Percentiles rank a stretch among this genome's conserved stretches.
These are phyloP conservation scores for Neurospora cerealis DNA, from an alignment of 495 filamentous ascomycete species.

Conservation along the genomic window DNA sequence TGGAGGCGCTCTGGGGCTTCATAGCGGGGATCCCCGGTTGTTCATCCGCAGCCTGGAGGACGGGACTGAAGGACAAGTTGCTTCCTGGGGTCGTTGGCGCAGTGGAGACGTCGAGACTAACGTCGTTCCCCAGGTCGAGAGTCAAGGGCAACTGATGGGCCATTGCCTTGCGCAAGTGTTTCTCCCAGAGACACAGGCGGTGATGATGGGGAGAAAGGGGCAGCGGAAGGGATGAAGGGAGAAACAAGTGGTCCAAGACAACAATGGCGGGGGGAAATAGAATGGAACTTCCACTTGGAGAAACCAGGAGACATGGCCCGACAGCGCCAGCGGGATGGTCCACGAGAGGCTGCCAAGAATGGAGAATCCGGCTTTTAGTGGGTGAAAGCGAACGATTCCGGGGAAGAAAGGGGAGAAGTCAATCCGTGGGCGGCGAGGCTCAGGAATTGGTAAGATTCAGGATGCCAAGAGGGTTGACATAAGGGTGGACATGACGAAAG, in stretches of 20 bases:
- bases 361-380: neutral
- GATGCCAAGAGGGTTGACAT: neutral
- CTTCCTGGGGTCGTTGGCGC: slow-evolving; percentile 45
- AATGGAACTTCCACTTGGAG: neutral
- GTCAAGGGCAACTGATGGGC: slow-evolving; percentile 3
- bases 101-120: slow-evolving; percentile 27
- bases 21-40: slow-evolving; percentile 9
- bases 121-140: slow-evolving; percentile 13
- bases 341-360: neutral
- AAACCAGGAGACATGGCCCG: neutral
- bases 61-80: slow-evolving; percentile 34
- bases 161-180: neutral
- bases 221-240: neutral
- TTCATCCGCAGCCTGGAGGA: slow-evolving; percentile 21
- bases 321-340: neutral
- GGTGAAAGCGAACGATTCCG: neutral
- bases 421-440: neutral
- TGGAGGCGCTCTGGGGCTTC: slow-evolving; percentile 6
- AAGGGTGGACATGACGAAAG: neutral
- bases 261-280: too few relatives aligned
- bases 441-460: neutral
- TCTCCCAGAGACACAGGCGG: neutral
- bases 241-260: neutral
- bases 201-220: neutral
- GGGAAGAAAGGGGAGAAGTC: neutral